phyloP scores from a whole-genome alignment of 352 stramenopile species.

The Thalassiosira pacifica region DNA sequence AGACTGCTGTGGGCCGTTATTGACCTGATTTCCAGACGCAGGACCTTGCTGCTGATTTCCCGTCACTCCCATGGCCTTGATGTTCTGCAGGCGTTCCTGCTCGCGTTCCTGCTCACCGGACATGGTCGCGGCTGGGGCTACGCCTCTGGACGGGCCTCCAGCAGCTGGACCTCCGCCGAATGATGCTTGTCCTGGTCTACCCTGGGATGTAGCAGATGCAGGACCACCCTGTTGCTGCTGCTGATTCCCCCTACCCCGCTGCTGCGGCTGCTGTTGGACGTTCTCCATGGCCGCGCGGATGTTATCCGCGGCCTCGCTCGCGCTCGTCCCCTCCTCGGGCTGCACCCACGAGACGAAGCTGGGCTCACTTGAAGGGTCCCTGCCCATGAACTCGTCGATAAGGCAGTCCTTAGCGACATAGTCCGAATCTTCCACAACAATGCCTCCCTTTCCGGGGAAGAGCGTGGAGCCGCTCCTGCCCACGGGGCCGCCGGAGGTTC shows the following conservation, averaged over 20 bases:
- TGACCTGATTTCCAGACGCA: neutral
- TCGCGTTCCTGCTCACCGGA: conserved; percentile 42
- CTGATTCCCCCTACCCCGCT: too few species aligned
- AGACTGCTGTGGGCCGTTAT: conserved; percentile 16
- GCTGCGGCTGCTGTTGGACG: too few species aligned
- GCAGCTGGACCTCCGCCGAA: neutral
- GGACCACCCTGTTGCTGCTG: too few species aligned
- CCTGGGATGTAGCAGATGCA: too few species aligned
- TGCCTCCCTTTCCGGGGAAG: conserved; percentile 52
- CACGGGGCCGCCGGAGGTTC: neutral
- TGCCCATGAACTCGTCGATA: conserved; percentile 40
- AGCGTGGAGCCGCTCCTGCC: neutral
- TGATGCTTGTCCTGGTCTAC: too few species aligned
- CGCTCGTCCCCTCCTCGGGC: conserved; percentile 19
- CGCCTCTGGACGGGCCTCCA: neutral
- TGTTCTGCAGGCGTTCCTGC: conserved; percentile 45
- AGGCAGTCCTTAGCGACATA: conserved; percentile 50
- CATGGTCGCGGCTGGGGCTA: conserved; percentile 10
- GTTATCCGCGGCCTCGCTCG: too few species aligned
- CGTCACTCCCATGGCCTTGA: conserved; percentile 4
- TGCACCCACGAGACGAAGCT: conserved; percentile 40
- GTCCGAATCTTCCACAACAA: conserved; percentile 40
- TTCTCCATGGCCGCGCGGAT: too few species aligned
- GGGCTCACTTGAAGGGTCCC: conserved; percentile 10
- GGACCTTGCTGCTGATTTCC: conserved; percentile 19